Evolutionary conservation across 139 green algal genomes (phyloP).

Genomic region (Pycnococcus provasolii): DNA sequence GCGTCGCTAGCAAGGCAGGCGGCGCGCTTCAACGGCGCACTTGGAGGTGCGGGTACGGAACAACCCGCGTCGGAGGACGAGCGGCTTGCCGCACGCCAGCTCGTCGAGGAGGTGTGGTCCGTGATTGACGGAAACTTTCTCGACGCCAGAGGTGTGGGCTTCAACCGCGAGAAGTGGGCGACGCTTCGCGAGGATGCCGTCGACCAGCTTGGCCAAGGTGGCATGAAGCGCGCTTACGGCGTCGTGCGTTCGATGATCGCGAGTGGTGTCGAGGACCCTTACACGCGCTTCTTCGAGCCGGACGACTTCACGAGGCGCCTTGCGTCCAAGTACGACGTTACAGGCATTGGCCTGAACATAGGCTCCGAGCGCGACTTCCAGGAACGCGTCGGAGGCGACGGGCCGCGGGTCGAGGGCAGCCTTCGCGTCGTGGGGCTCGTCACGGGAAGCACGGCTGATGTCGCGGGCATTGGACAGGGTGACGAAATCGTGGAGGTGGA

Average conservation of each 20-base stretch:
- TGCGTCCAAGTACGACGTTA: constrained; percentile 80
- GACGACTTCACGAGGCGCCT: constrained; percentile 69
- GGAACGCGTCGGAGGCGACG: constrained; percentile 40
- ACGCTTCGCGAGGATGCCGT: constrained; percentile 1
- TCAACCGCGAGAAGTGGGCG: constrained; percentile 40
- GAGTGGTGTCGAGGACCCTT: constrained; percentile 63
- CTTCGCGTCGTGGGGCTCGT: constrained; percentile 75
- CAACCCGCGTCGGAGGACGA: too few relatives aligned
- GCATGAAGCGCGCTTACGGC: constrained; percentile 16
- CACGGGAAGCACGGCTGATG: constrained; percentile 48
- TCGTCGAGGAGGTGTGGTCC: constrained; percentile 54
- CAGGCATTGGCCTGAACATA: constrained; percentile 85
- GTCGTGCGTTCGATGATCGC: constrained; percentile 46
- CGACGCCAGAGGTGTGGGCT: constrained; percentile 47
- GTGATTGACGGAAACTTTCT: constrained; percentile 71
- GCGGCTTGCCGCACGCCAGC: not conserved
- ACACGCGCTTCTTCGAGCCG: constrained; percentile 73
- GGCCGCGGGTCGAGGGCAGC: constrained; percentile 17
- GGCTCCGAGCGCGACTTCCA: constrained; percentile 42
- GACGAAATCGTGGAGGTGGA: constrained; percentile 75
- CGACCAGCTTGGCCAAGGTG: not conserved
- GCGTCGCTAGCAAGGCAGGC: too few relatives aligned
- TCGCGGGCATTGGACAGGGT: constrained; percentile 56
- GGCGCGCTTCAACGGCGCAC: too few relatives aligned
- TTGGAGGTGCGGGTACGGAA: too few relatives aligned